phyloP scores from a whole-genome alignment of 1,284 basidiomycete species.

The Tylopilus sp. region DNA sequence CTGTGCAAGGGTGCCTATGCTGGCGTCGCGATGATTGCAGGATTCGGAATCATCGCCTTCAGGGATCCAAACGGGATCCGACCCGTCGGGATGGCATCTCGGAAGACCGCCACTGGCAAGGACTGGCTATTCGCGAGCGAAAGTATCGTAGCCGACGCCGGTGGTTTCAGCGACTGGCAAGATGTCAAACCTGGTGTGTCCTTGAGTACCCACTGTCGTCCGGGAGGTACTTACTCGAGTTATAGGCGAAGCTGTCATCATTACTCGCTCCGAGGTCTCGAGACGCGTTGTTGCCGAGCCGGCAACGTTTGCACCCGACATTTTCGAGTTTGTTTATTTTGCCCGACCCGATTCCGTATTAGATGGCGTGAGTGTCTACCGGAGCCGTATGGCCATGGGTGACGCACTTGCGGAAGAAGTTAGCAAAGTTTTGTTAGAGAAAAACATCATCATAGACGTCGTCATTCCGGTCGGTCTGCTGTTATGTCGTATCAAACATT shows the following conservation, averaged over 20 bases:
- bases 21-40: conserved; percentile 97
- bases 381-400: conserved; percentile 99
- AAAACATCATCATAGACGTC: conserved; percentile 80
- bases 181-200: conserved; percentile 85
- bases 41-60: conserved; percentile 98
- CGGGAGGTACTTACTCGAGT: conserved; percentile 5
- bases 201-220: background rate
- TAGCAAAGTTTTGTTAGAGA: conserved; percentile 65
- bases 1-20: conserved; percentile 93
- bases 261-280: conserved; percentile 75
- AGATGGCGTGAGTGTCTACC: conserved; percentile 96
- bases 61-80: conserved; percentile 99
- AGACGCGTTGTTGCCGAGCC: conserved; percentile 70
- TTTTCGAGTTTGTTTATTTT: conserved; percentile 99
- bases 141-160: conserved; percentile 93
- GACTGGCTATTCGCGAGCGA: conserved; percentile 96
- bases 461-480: conserved; percentile 80
- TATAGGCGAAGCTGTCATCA: conserved; percentile 90
- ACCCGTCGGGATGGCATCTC: conserved; percentile 80
- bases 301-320: conserved; percentile 90
- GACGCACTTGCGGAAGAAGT: conserved; percentile 92
- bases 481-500: background rate
- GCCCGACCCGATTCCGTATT: conserved; percentile 97
- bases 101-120: conserved; percentile 52
- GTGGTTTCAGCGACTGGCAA: conserved; percentile 88